These are phyloP conservation scores for Gaultheria prostrata DNA, from an alignment of 148 eudicot genomes.

Conservation along the genomic window DNA sequence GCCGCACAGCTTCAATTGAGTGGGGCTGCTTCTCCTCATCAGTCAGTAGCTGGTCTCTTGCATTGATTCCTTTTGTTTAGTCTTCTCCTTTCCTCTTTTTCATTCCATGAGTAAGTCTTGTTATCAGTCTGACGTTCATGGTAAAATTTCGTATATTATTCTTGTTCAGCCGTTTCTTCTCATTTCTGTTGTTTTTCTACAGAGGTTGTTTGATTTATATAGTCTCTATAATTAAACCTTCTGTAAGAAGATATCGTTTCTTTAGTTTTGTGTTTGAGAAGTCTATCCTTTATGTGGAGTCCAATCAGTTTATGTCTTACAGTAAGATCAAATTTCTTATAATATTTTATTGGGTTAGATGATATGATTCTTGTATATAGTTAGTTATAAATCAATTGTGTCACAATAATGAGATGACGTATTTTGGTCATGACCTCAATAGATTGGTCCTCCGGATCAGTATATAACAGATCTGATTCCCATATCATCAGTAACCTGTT, in stretches of 20 bases:
- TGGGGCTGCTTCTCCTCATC: background rate
- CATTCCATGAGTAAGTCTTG: constrained; percentile 15
- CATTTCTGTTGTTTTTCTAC: background rate
- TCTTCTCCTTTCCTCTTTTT: background rate
- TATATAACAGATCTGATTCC: background rate
- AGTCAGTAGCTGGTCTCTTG: background rate
- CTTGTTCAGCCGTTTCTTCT: background rate
- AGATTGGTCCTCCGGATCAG: background rate
- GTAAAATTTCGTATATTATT: background rate
- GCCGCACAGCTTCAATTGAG: background rate
- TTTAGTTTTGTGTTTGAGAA: constrained; percentile 8
- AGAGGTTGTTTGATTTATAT: background rate
- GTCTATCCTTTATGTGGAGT: background rate
- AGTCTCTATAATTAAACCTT: constrained; percentile 1
- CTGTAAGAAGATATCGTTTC: background rate
- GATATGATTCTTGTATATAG: background rate
- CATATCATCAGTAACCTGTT: constrained; percentile 8
- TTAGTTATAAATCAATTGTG: constrained; percentile 9
- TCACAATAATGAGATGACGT: background rate
- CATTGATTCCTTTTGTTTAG: background rate
- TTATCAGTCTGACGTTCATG: background rate
- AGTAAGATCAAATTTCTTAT: constrained; percentile 9
- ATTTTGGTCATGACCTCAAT: background rate
- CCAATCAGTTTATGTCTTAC: constrained; percentile 1
- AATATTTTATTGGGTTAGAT: background rate